Evolutionary conservation across 148 eudicot genomes (phyloP).

Genomic region (Selenicereus undatus): DNA sequence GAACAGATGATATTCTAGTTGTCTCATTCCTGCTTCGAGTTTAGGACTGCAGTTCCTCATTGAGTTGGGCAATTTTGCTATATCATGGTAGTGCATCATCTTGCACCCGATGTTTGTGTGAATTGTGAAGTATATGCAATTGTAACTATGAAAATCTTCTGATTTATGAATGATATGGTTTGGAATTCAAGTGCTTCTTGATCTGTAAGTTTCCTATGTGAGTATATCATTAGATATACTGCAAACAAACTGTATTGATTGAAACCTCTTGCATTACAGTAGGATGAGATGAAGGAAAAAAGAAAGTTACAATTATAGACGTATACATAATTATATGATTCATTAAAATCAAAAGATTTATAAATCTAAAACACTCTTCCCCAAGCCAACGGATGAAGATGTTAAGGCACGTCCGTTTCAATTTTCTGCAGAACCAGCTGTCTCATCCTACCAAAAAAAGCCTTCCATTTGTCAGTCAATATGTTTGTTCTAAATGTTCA

Average conservation of each 20-base stretch:
- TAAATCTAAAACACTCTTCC: conserved; percentile 1
- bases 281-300: neutral
- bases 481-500: neutral
- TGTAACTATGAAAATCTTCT: neutral
- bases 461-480: conserved; percentile 6
- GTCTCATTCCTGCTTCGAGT: neutral
- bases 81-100: conserved; percentile 16
- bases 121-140: conserved; percentile 9
- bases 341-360: neutral
- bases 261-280: neutral
- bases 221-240: neutral
- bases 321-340: neutral
- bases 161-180: neutral
- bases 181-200: neutral
- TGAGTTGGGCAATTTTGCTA: conserved; percentile 16
- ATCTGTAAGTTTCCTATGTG: neutral
- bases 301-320: neutral
- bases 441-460: conserved; percentile 9
- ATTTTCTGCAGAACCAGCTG: conserved; percentile 14
- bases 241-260: neutral
- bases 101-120: conserved; percentile 13
- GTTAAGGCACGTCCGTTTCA: neutral
- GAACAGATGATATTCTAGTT: conserved; percentile 67
- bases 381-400: neutral
- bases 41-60: conserved; percentile 13